phyloP scores from a whole-genome alignment of 2,329 filamentous ascomycete genomes.

The Ophiostoma sp. region DNA sequence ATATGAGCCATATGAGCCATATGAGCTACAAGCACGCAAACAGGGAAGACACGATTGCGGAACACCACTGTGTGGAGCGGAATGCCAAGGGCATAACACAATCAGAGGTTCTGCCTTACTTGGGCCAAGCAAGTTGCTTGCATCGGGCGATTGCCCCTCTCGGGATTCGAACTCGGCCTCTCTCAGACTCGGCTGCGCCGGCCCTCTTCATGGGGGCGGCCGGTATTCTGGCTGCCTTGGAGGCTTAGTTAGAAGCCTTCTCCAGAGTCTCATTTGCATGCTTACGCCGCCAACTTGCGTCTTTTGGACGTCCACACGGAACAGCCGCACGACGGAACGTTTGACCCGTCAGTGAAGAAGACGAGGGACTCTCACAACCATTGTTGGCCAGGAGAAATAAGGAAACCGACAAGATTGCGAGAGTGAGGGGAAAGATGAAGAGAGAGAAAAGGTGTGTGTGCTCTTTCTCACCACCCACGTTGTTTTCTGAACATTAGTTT shows the following conservation, averaged over 20 bases:
- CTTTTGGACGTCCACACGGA: conserved; percentile 6
- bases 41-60: background rate
- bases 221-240: background rate
- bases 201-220: background rate
- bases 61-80: background rate
- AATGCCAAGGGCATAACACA: background rate
- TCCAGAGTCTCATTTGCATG: background rate
- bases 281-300: conserved; percentile 12
- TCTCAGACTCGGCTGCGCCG: background rate
- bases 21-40: background rate
- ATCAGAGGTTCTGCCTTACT: background rate
- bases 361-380: background rate
- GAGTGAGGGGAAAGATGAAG: background rate
- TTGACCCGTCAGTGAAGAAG: background rate
- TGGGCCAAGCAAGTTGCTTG: background rate
- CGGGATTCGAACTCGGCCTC: conserved; percentile 2
- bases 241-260: background rate
- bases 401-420: background rate
- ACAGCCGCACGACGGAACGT: conserved; percentile 2
- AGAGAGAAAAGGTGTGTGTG: background rate
- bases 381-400: background rate
- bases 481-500: background rate
- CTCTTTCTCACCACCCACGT: background rate
- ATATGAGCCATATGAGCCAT: background rate
- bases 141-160: background rate